Percentiles rank a stretch among this genome's conserved stretches.
These are phyloP conservation scores for Hypoxylon sp. DNA, from an alignment of 2,329 filamentous ascomycete species.

Conservation along the genomic window DNA sequence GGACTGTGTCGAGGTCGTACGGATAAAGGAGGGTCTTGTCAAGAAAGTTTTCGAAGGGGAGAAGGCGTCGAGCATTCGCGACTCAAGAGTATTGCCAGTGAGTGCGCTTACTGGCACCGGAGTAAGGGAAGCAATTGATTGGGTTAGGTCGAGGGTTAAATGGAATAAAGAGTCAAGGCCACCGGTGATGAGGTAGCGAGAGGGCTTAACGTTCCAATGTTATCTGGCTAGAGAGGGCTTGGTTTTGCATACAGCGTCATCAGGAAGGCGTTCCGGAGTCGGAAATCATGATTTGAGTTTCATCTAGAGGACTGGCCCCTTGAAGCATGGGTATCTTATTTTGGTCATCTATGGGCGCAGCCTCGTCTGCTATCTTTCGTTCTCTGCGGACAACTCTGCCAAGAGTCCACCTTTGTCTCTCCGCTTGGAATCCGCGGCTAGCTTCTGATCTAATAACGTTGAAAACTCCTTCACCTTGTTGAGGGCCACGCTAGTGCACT, in stretches of 20 bases:
- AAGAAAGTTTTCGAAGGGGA: slow-evolving; percentile 96
- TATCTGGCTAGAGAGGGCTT: slow-evolving; percentile 35
- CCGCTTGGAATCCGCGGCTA: slow-evolving; percentile 82
- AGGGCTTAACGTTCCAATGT: slow-evolving; percentile 11
- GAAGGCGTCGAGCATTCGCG: slow-evolving; percentile 85
- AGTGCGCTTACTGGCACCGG: slow-evolving; percentile 90
- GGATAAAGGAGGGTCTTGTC: slow-evolving; percentile 96
- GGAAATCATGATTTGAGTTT: slow-evolving; percentile 36
- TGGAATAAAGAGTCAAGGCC: slow-evolving; percentile 97
- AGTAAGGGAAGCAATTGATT: slow-evolving; percentile 95
- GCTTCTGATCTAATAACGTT: slow-evolving; percentile 75
- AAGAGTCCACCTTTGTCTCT: slow-evolving; percentile 83
- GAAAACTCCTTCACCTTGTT: slow-evolving; percentile 85
- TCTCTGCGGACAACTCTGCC: slow-evolving; percentile 84
- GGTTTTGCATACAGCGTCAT: slow-evolving; percentile 49
- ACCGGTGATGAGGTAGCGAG: slow-evolving; percentile 83
- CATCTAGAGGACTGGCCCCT: slow-evolving; percentile 36
- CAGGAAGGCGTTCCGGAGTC: slow-evolving; percentile 45
- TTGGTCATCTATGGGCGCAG: slow-evolving; percentile 41
- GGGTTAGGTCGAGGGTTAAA: slow-evolving; percentile 89
- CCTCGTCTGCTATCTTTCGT: slow-evolving; percentile 72
- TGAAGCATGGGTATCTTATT: slow-evolving; percentile 55
- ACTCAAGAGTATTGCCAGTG: slow-evolving; percentile 90
- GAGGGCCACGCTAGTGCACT: slow-evolving; percentile 80
- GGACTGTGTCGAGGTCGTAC: slow-evolving; percentile 96